Percentiles rank a stretch among this genome's conserved stretches.
Evolutionary conservation across 176 grass and related monocot genomes (phyloP).

Genomic region (Microstegium vimineum): DNA sequence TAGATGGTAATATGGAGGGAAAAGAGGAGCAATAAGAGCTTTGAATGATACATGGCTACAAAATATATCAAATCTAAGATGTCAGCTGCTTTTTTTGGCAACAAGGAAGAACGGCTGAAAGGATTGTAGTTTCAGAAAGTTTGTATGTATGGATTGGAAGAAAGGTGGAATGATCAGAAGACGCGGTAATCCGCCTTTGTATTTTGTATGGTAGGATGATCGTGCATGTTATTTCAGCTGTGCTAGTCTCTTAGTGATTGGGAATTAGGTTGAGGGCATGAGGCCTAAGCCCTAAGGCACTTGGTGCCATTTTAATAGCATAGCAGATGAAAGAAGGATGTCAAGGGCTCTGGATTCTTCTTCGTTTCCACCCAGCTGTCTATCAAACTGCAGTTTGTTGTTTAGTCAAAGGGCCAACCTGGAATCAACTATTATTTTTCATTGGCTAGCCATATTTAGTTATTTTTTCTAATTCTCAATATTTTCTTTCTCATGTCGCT

Average conservation of each 20-base stretch:
- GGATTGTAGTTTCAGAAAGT: neutral
- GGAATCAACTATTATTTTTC: neutral
- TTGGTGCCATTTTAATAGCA: neutral
- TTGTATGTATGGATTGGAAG: neutral
- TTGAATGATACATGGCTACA: constrained; percentile 4
- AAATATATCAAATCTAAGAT: neutral
- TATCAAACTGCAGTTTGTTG: neutral
- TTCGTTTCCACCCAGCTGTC: neutral
- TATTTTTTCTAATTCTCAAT: neutral
- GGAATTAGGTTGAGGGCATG: neutral
- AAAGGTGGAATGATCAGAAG: neutral
- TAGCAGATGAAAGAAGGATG: neutral
- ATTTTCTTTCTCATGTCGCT: neutral
- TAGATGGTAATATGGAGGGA: neutral
- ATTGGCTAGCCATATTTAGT: no score
- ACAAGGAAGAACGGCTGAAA: neutral
- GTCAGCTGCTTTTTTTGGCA: neutral
- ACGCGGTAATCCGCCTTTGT: neutral
- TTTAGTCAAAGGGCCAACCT: neutral
- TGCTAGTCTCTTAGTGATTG: neutral
- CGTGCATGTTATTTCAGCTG: neutral
- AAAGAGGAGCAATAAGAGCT: neutral
- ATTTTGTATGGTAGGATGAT: neutral
- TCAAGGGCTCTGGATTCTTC: neutral
- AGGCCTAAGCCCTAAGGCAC: neutral